Evolutionary conservation across 1,284 basidiomycete genomes (phyloP), one percentile per base, ranked within the genome.

Genomic region (Anthracocystis panici-leucophaei): DNA sequence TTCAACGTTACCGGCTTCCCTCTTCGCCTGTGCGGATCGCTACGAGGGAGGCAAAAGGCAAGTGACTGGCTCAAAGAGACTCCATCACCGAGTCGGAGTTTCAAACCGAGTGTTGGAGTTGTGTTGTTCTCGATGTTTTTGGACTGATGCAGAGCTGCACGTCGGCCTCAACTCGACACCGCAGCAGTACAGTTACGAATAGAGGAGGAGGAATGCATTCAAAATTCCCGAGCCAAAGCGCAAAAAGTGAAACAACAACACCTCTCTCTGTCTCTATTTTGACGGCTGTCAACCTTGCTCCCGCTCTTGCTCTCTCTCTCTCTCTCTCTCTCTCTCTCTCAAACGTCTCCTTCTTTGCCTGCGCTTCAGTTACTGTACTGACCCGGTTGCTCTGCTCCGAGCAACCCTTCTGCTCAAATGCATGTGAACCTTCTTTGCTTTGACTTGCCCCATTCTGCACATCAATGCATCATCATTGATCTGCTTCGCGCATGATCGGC

Each of bases 51-150:
- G 23, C 20, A 14, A 52, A 38, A 10, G 40, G 56, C 14, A 5
- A 44, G 23, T 46, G 21, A 6, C 33, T 40, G 42, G 68, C 50
- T 71, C 62, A 61, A 62, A 49, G 45, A 65, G 27, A 57, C 40
- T 71, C 68, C 64, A 72, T 72, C 64, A 21, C 69, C 69, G 69
- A 72, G 69, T 21, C 69, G 64, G 64, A 72, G 64, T 60, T 65
- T 41, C 41, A 23, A 42, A 49, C 25, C 54, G 60, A 54, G 59
- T 53, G 53, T 61, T 48, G 48, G 21, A 42, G 46, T 35, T 35
- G 49, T 53, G 49, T 55, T 54, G 52, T 33, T 60, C 11, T 33
- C 31, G 31, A 33, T 38, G 41, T 46, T 46, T 61, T 23, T n/a
- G 33, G 23, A 50, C 6, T 48, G 10, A 11, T 20, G 52, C 44